Percentiles rank a stretch among this genome's conserved stretches.
phyloP scores from a whole-genome alignment of 1,139 yeast species.

The Candida sp. region DNA sequence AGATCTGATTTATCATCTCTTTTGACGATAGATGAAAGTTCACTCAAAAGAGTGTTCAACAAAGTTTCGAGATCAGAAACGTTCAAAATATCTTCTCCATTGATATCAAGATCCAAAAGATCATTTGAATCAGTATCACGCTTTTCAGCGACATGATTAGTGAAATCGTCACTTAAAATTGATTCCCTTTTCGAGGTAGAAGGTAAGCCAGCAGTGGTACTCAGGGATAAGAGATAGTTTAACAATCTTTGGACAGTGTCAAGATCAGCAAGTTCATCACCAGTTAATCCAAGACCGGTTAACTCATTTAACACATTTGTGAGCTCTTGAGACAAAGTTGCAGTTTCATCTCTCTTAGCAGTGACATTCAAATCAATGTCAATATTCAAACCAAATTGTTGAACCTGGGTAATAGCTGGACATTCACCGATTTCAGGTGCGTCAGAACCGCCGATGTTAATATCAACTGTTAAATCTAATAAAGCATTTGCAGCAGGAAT shows the following conservation, averaged over 20 bases:
- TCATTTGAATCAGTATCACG: not conserved
- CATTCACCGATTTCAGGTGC: not conserved
- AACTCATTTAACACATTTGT: not conserved
- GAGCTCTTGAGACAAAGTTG: not conserved
- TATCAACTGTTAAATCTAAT: not conserved
- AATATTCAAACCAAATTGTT: not conserved
- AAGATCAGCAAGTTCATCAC: not conserved
- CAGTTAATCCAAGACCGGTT: not conserved
- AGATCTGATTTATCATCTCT: no score
- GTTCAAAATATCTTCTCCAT: not conserved
- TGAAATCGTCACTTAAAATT: not conserved
- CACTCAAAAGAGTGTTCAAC: not conserved
- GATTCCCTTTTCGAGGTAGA: not conserved
- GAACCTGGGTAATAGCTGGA: not conserved
- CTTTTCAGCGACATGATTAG: not conserved
- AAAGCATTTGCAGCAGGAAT: not conserved
- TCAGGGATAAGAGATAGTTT: not conserved
- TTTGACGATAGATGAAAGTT: no score
- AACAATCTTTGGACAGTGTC: not conserved
- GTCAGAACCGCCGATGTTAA: not conserved
- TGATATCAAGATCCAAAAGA: not conserved
- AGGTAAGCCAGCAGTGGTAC: not conserved
- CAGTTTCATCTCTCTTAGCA: not conserved
- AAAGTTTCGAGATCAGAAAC: not conserved
- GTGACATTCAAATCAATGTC: not conserved